These are phyloP conservation scores for Eimeria acervulina DNA, from an alignment of 169 alveolate species.

Conservation along the genomic window DNA sequence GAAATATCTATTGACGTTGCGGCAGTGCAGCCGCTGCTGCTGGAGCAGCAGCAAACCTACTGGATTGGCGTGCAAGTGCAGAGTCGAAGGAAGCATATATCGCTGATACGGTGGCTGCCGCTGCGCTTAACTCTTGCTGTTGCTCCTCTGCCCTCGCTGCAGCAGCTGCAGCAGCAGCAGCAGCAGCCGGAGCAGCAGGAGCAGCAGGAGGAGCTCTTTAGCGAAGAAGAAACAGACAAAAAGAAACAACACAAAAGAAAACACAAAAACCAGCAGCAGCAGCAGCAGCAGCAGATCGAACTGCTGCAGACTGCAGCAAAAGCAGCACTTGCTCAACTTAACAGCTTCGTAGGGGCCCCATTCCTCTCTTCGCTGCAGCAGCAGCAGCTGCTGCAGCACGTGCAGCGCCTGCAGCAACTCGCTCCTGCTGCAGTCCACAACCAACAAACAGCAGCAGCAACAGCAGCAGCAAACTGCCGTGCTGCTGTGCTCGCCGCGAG, in stretches of 20 bases:
- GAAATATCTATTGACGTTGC: not conserved
- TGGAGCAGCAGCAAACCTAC: constrained; percentile 48
- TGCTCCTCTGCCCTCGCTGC: constrained; percentile 36
- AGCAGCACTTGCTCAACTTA: not conserved
- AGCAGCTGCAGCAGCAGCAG: constrained; percentile 41
- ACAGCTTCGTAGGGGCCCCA: constrained; percentile 3
- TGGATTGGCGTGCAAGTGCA: constrained; percentile 76
- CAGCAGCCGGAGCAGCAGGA: constrained; percentile 12
- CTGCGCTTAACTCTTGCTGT: not conserved
- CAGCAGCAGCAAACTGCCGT: constrained; percentile 42
- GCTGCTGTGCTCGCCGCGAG: constrained; percentile 14
- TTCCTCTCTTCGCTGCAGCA: constrained; percentile 35
- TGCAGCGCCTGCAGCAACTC: constrained; percentile 8
- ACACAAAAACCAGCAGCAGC: not conserved
- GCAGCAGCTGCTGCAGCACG: constrained; percentile 62
- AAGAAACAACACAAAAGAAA: not conserved
- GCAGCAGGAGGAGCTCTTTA: not conserved
- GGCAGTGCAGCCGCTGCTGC: constrained; percentile 69
- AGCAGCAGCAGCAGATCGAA: constrained; percentile 8
- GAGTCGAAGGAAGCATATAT: not conserved
- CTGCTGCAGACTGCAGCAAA: constrained; percentile 43
- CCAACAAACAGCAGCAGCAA: constrained; percentile 12
- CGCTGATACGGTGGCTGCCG: constrained; percentile 72
- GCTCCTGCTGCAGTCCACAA: not conserved
- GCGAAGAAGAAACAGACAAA: constrained; percentile 4